Evolutionary conservation across 345 rosid genomes (phyloP).

Genomic region (Gynandropsis gynandra): DNA sequence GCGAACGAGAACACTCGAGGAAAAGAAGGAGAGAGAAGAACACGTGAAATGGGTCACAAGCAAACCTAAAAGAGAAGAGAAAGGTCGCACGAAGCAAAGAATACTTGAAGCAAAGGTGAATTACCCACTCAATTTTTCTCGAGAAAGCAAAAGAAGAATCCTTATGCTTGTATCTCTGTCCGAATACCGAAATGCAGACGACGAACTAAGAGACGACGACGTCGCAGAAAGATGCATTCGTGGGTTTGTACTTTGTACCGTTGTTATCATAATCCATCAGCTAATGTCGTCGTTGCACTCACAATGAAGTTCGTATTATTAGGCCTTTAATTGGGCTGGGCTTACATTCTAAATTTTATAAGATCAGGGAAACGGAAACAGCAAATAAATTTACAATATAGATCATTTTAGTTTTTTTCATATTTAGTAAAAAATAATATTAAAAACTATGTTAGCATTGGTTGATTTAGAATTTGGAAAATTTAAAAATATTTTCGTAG

Average conservation of each 20-base stretch:
- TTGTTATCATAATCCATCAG: too few relatives aligned
- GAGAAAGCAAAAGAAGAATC: slow-evolving; percentile 13
- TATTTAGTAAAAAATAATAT: too few relatives aligned
- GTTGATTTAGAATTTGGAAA: too few relatives aligned
- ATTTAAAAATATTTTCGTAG: too few relatives aligned
- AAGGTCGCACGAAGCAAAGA: slow-evolving; percentile 24
- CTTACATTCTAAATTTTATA: neutral
- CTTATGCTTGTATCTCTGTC: neutral
- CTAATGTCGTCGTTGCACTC: neutral
- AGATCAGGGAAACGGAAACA: too few relatives aligned
- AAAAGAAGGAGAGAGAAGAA: neutral
- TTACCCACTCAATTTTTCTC: slow-evolving; percentile 13
- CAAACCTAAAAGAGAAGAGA: slow-evolving; percentile 10
- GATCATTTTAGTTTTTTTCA: too few relatives aligned
- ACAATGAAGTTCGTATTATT: neutral
- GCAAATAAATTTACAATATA: too few relatives aligned
- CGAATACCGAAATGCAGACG: neutral
- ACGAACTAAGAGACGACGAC: neutral
- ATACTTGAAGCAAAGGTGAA: slow-evolving; percentile 9
- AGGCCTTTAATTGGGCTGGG: slow-evolving; percentile 3
- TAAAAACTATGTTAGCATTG: too few relatives aligned
- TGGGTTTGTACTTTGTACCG: too few relatives aligned
- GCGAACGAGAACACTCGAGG: slow-evolving; percentile 15
- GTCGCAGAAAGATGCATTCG: too few relatives aligned
- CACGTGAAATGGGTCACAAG: slow-evolving; percentile 18